Percentiles rank a stretch among this genome's conserved stretches.
Conservation (phyloP, 805 yeast genomes). For the Candida arabinofermentans region DNA sequence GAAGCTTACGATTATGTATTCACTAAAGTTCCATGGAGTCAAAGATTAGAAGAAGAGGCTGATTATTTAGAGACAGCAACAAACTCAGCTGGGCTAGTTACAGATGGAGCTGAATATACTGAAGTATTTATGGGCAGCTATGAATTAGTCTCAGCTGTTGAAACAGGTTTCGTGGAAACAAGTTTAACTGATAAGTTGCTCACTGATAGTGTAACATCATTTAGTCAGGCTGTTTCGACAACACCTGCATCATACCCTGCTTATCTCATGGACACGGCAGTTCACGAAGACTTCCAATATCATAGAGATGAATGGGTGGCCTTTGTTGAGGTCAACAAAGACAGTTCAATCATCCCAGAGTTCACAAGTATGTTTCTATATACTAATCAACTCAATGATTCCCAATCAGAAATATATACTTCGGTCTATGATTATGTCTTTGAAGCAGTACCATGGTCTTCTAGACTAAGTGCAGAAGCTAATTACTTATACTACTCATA, state of each 20-base stretch:
- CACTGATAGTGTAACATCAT: too few relatives aligned
- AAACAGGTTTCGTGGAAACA: too few relatives aligned
- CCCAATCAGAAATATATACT: not conserved
- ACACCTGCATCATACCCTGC: too few relatives aligned
- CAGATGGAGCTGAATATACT: not conserved
- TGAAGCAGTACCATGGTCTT: constrained; percentile 12
- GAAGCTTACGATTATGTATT: constrained; percentile 9
- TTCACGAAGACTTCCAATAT: not conserved
- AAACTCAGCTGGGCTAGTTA: constrained; percentile 3
- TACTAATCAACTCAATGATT: not conserved
- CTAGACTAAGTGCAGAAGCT: constrained; percentile 9
- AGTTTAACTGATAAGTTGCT: too few relatives aligned
- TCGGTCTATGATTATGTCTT: constrained; percentile 10
- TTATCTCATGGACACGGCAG: too few relatives aligned
- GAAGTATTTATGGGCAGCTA: too few relatives aligned
- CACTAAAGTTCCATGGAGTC: constrained; percentile 12
- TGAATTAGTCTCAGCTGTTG: too few relatives aligned
- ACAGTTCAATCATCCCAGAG: not conserved
- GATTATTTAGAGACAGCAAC: constrained; percentile 12
- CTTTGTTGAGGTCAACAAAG: not conserved
- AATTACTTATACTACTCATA: not conserved
- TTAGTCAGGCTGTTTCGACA: too few relatives aligned
- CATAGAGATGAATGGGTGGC: not conserved
- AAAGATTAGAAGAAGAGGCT: constrained; percentile 11
- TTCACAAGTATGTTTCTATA: not conserved